Evolutionary conservation across 2,329 filamentous ascomycete species (phyloP).

Genomic region (Cercospora berteroae): DNA sequence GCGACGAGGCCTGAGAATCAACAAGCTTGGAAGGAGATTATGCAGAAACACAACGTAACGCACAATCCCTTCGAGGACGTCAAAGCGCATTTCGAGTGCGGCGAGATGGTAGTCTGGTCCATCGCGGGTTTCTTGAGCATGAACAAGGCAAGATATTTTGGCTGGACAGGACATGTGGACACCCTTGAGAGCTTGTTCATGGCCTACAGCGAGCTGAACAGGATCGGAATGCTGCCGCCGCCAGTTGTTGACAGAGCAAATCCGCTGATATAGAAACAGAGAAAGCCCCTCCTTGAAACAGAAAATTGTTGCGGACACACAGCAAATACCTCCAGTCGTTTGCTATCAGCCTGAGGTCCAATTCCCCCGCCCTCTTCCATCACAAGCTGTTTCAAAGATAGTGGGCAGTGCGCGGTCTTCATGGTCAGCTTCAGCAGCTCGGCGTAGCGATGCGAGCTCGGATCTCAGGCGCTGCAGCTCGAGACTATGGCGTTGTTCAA

Average conservation of each 20-base stretch:
- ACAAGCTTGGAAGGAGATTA: slow-evolving; percentile 48
- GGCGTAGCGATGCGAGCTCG: neutral
- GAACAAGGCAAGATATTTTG: slow-evolving; percentile 49
- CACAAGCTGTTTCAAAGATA: neutral
- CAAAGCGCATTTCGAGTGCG: slow-evolving; percentile 49
- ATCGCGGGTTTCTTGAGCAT: slow-evolving; percentile 36
- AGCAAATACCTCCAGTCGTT: neutral
- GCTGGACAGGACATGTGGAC: slow-evolving; percentile 50
- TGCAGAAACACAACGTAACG: slow-evolving; percentile 42
- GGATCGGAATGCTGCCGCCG: slow-evolving; percentile 46
- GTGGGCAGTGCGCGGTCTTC: neutral
- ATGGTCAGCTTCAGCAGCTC: neutral
- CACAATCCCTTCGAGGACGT: slow-evolving; percentile 46
- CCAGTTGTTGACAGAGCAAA: slow-evolving; percentile 30
- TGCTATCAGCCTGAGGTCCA: neutral
- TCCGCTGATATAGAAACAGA: slow-evolving; percentile 26
- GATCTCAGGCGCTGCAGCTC: neutral
- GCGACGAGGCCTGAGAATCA: slow-evolving; percentile 45
- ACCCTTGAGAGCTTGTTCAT: slow-evolving; percentile 45
- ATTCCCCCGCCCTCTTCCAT: neutral
- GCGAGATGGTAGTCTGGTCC: slow-evolving; percentile 43
- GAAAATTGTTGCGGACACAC: neutral
- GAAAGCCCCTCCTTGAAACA: neutral
- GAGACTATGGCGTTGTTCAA: neutral
- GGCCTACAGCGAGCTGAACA: slow-evolving; percentile 44